These are phyloP conservation scores for Leishmania mexicana DNA, from an alignment of 208 protist genomes.

Conservation along the genomic window DNA sequence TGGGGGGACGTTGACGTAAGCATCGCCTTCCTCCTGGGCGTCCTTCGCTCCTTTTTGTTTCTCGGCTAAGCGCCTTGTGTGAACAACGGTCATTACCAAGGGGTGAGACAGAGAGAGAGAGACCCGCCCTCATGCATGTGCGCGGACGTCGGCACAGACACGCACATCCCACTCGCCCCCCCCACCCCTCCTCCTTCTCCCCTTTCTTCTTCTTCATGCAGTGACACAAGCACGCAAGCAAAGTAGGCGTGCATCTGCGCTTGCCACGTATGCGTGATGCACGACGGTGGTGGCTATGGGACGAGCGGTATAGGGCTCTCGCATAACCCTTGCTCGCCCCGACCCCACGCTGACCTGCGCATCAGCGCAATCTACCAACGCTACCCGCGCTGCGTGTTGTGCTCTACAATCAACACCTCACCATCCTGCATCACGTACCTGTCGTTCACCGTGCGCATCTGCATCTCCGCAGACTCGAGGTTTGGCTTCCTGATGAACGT, in stretches of 20 bases:
- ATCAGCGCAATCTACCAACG: background rate
- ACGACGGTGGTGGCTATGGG: background rate
- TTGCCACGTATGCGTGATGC: background rate
- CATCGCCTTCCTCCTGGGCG: background rate
- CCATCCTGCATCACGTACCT: constrained; percentile 82
- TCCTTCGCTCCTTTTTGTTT: background rate
- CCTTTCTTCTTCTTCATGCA: background rate
- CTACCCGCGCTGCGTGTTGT: constrained; percentile 40
- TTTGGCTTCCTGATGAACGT: constrained; percentile 60
- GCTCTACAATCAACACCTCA: constrained; percentile 86
- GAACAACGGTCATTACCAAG: background rate
- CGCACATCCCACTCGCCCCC: background rate
- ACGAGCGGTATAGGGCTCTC: background rate
- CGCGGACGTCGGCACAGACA: background rate
- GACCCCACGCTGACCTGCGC: background rate
- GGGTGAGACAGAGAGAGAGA: background rate
- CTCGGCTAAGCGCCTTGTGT: background rate
- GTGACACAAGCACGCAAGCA: background rate
- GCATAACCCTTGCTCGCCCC: background rate
- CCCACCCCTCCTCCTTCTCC: background rate
- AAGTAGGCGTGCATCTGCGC: background rate
- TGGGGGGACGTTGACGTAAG: background rate
- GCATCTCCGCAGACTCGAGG: constrained; percentile 75
- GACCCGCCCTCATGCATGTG: background rate
- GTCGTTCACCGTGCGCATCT: constrained; percentile 67